A percentile compares a stretch with the other conserved stretches of the same genome.
phyloP scores from a whole-genome alignment of 225 moss, liverwort and hornwort species.

The Pseudisothecium myosuroides region DNA sequence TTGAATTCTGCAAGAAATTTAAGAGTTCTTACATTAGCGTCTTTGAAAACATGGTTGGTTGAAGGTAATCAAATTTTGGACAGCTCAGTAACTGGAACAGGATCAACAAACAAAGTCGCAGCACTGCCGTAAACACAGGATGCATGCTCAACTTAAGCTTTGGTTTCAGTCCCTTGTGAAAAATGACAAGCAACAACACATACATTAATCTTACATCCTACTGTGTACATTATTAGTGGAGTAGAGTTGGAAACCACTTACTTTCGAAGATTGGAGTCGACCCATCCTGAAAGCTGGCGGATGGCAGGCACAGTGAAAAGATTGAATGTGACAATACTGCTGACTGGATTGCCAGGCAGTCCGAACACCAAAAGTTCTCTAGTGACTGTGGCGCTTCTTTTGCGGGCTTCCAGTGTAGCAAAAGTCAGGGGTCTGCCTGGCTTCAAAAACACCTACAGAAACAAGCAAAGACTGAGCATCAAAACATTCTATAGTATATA shows the following conservation, averaged over 20 bases:
- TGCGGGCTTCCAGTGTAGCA: slow-evolving; percentile 63
- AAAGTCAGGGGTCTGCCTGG: slow-evolving; percentile 92
- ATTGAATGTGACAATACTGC: slow-evolving; percentile 84
- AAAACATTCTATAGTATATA: neutral
- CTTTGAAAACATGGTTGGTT: neutral
- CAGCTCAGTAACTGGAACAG: neutral
- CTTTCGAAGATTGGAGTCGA: slow-evolving; percentile 66
- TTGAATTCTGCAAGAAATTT: slow-evolving; percentile 58
- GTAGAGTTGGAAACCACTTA: neutral
- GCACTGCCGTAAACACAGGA: neutral
- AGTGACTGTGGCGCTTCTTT: slow-evolving; percentile 14
- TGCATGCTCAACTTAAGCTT: neutral
- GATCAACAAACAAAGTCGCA: neutral
- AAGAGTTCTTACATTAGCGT: neutral
- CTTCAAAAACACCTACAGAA: slow-evolving; percentile 77
- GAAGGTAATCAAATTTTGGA: neutral
- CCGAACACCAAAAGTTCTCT: slow-evolving; percentile 72
- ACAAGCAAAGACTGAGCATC: neutral
- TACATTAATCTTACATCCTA: neutral
- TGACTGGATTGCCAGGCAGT: slow-evolving; percentile 92
- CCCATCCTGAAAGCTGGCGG: slow-evolving; percentile 81
- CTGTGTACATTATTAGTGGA: too few species aligned
- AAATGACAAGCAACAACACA: neutral
- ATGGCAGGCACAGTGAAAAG: slow-evolving; percentile 84
- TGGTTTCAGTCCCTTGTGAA: neutral